These are phyloP conservation scores for Lachancea nothofagi DNA, from an alignment of 805 yeast genomes.

Conservation along the genomic window DNA sequence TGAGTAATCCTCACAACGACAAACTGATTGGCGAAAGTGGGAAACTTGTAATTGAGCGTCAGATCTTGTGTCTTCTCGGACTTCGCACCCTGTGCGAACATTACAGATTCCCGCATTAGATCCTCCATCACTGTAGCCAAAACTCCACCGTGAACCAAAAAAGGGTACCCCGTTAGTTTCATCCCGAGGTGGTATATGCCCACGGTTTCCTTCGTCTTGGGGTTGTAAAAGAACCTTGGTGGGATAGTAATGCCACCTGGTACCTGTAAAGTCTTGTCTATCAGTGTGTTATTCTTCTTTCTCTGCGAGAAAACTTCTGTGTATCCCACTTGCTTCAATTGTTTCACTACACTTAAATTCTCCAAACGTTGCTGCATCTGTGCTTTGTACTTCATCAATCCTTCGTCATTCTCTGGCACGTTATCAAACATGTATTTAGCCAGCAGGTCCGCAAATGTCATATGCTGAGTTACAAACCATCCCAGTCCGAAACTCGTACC, in stretches of 20 bases:
- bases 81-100: slow-evolving; percentile 33
- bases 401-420: slow-evolving; percentile 27
- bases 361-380: slow-evolving; percentile 44
- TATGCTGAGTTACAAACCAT: slow-evolving; percentile 30
- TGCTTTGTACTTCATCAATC: slow-evolving; percentile 27
- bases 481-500: slow-evolving; percentile 29
- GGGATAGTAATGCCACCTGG: slow-evolving; percentile 79
- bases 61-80: slow-evolving; percentile 38
- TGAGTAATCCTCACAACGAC: slow-evolving; percentile 55
- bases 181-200: slow-evolving; percentile 74
- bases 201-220: slow-evolving; percentile 50
- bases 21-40: slow-evolving; percentile 75
- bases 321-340: slow-evolving; percentile 37
- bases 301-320: slow-evolving; percentile 33
- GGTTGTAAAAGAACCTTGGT: slow-evolving; percentile 62
- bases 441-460: slow-evolving; percentile 33
- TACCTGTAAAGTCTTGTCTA: slow-evolving; percentile 45
- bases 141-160: slow-evolving; percentile 84
- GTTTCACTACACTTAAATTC: slow-evolving; percentile 46
- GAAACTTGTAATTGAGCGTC: slow-evolving; percentile 50
- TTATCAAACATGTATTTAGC: slow-evolving; percentile 33
- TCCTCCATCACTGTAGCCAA: slow-evolving; percentile 78
- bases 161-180: slow-evolving; percentile 79
- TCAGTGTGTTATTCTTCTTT: slow-evolving; percentile 44
- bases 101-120: slow-evolving; percentile 51